Evolutionary conservation across 2,329 filamentous ascomycete species (phyloP).

Genomic region (Fusarium clavum): DNA sequence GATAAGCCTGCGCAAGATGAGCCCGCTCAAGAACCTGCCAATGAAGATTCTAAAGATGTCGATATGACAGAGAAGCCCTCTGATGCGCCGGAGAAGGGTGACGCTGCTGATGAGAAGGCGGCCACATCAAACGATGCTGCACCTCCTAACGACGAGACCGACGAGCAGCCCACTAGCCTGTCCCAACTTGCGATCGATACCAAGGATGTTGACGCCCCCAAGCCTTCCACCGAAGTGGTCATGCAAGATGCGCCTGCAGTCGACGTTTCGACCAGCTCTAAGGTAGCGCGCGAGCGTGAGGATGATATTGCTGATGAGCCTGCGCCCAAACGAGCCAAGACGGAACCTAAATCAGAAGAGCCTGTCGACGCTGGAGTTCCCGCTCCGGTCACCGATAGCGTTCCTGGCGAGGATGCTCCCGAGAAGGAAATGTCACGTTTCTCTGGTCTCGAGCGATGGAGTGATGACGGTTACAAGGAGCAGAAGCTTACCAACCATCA

Average conservation of each 20-base stretch:
- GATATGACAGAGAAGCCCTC: slow-evolving; percentile 45
- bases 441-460: slow-evolving; percentile 53
- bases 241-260: slow-evolving; percentile 62
- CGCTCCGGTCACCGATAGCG: slow-evolving; percentile 26
- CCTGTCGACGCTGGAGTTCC: slow-evolving; percentile 21
- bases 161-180: slow-evolving; percentile 52
- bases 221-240: slow-evolving; percentile 56
- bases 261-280: slow-evolving; percentile 58
- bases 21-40: slow-evolving; percentile 8
- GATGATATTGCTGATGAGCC: slow-evolving; percentile 75
- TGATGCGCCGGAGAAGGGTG: slow-evolving; percentile 26
- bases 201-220: slow-evolving; percentile 46
- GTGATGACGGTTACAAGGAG: slow-evolving; percentile 57
- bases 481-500: slow-evolving; percentile 69
- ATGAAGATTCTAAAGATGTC: slow-evolving; percentile 38
- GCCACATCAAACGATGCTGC: slow-evolving; percentile 33
- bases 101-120: slow-evolving; percentile 31
- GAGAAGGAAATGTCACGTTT: slow-evolving; percentile 42
- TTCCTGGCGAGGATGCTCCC: slow-evolving; percentile 41
- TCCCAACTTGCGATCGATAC: slow-evolving; percentile 55
- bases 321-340: slow-evolving; percentile 83
- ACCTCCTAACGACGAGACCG: slow-evolving; percentile 50
- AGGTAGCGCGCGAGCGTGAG: slow-evolving; percentile 80
- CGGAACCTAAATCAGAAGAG: slow-evolving; percentile 66
- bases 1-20: slow-evolving; percentile 11